Conservation (phyloP, 2,329 filamentous ascomycete genomes). For the Xylariaceae sp. region DNA sequence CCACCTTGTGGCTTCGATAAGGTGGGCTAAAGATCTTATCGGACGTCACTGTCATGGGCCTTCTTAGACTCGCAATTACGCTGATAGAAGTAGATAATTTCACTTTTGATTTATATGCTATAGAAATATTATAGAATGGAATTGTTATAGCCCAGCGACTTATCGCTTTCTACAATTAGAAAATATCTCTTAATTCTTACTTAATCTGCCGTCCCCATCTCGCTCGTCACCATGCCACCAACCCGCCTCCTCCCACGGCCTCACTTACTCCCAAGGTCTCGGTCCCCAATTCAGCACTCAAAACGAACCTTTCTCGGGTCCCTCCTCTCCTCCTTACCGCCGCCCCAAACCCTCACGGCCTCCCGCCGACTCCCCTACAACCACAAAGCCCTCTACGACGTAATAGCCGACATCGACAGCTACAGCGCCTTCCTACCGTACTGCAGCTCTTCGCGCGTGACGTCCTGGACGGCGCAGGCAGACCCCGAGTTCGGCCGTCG, state of each 20-base stretch:
- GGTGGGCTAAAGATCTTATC: constrained; percentile 22
- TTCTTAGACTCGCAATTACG: background rate
- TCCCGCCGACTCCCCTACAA: constrained; percentile 79
- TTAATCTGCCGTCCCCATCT: background rate
- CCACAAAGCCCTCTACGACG: constrained; percentile 72
- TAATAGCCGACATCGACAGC: constrained; percentile 86
- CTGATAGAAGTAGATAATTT: background rate
- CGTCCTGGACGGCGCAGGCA: constrained; percentile 67
- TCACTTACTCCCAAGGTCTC: constrained; percentile 21
- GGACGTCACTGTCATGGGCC: constrained; percentile 8
- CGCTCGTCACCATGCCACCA: constrained; percentile 23
- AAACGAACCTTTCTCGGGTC: constrained; percentile 42
- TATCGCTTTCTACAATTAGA: background rate
- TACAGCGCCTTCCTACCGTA: constrained; percentile 93
- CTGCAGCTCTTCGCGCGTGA: constrained; percentile 80
- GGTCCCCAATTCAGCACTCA: background rate
- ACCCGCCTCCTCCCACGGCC: constrained; percentile 18
- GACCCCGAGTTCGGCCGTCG: constrained; percentile 46
- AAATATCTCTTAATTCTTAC: background rate
- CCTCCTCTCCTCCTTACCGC: constrained; percentile 32
- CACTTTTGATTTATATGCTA: background rate
- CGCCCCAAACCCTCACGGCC: constrained; percentile 71
- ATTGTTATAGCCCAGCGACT: constrained; percentile 14
- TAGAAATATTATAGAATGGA: constrained; percentile 16
- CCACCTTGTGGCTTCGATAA: constrained; percentile 15